Percentiles rank a stretch among this genome's conserved stretches.
Conservation (phyloP, 257 asterid species). For the Echites panduratus region DNA sequence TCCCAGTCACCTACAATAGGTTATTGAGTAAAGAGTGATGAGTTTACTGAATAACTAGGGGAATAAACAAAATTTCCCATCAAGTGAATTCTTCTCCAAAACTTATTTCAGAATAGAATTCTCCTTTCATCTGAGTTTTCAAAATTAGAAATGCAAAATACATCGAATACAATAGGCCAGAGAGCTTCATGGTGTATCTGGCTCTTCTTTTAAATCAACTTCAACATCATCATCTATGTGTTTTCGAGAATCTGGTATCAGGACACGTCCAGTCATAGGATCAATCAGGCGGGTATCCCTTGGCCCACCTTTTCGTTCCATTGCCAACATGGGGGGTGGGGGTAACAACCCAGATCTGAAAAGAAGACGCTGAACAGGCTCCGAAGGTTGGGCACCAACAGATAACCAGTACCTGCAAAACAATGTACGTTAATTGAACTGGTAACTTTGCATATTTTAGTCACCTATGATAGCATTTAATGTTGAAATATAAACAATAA, state of each 20-base stretch:
- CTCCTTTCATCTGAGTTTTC: neutral
- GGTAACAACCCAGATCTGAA: constrained; percentile 81
- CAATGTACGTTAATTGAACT: constrained; percentile 18
- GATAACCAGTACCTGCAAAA: constrained; percentile 83
- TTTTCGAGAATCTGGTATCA: constrained; percentile 26
- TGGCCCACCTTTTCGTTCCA: constrained; percentile 93
- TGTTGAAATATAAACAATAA: neutral
- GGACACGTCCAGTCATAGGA: constrained; percentile 74
- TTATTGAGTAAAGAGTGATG: neutral
- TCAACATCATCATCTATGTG: constrained; percentile 9
- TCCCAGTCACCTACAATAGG: neutral
- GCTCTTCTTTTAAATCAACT: constrained; percentile 28
- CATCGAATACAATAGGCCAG: neutral
- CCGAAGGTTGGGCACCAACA: constrained; percentile 94
- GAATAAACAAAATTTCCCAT: neutral
- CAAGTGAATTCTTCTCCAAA: neutral
- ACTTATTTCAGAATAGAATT: neutral
- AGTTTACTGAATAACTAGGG: neutral
- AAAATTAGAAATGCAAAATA: neutral
- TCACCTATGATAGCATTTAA: neutral
- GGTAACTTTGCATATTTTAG: neutral
- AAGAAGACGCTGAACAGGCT: constrained; percentile 84
- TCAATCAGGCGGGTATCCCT: constrained; percentile 68
- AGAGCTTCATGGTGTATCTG: constrained; percentile 2
- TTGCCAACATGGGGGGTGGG: constrained; percentile 86